phyloP scores from a whole-genome alignment of 352 stramenopile species.

The Pythium guiyangense region DNA sequence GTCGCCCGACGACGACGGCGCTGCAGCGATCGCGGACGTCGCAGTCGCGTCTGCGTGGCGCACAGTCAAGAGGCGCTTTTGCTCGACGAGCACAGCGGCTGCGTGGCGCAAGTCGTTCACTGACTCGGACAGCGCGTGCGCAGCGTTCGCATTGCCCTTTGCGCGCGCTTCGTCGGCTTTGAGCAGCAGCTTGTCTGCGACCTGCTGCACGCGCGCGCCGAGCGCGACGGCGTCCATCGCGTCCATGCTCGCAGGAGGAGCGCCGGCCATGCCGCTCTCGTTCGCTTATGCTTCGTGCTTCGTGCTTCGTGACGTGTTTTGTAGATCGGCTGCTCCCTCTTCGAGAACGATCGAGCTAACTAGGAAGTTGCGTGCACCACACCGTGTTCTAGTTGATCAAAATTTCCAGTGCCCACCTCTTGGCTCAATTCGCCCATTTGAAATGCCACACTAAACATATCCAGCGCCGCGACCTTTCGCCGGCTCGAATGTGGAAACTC shows the following conservation, averaged over 20 bases:
- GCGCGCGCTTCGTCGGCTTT: slow-evolving; percentile 61
- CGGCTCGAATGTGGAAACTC: too few species aligned
- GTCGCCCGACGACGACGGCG: slow-evolving; percentile 15
- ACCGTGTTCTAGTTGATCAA: too few species aligned
- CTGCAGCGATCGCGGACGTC: slow-evolving; percentile 18
- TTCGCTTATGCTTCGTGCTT: too few species aligned
- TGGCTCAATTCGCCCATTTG: too few species aligned
- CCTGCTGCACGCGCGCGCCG: slow-evolving; percentile 56
- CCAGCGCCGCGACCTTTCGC: too few species aligned
- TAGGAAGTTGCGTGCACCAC: too few species aligned
- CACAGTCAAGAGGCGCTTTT: slow-evolving; percentile 36
- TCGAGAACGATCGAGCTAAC: too few species aligned
- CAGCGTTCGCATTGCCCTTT: slow-evolving; percentile 47
- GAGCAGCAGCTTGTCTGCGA: slow-evolving; percentile 71
- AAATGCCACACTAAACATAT: too few species aligned
- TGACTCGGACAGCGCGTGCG: slow-evolving; percentile 38
- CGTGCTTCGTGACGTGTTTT: neutral
- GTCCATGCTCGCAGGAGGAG: slow-evolving; percentile 6
- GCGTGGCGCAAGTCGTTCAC: slow-evolving; percentile 54
- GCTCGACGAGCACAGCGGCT: slow-evolving; percentile 46
- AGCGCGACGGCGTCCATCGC: slow-evolving; percentile 41
- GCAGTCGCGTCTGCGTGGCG: slow-evolving; percentile 14
- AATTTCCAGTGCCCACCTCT: too few species aligned
- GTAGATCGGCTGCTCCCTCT: slow-evolving; percentile 1
- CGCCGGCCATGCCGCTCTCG: neutral